A percentile compares a stretch with the other conserved stretches of the same genome.
phyloP scores from a whole-genome alignment of 805 yeast genomes.

The Kazachstania taianensis region DNA sequence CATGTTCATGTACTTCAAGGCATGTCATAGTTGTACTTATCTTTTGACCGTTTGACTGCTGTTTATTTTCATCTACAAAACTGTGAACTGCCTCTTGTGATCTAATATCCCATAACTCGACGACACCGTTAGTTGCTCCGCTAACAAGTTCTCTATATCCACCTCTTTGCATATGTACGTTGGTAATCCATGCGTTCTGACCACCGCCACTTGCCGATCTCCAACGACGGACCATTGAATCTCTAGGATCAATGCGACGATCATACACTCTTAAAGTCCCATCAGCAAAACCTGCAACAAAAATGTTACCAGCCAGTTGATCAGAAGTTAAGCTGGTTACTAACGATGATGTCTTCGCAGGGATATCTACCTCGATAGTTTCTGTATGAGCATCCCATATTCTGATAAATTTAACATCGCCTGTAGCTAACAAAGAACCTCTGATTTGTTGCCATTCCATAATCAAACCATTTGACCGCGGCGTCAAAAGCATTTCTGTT shows the following conservation, averaged over 20 bases:
- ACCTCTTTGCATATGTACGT: conserved; percentile 92
- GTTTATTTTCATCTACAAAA: conserved; percentile 41
- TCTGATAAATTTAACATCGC: conserved; percentile 85
- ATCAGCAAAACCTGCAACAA: conserved; percentile 88
- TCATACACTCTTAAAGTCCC: conserved; percentile 86
- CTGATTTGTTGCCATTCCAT: conserved; percentile 97
- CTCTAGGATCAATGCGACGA: conserved; percentile 73
- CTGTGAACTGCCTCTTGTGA: conserved; percentile 56
- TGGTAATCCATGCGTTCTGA: conserved; percentile 50
- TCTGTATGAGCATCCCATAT: conserved; percentile 98
- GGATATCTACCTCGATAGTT: conserved; percentile 73
- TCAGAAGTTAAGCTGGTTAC: conserved; percentile 87
- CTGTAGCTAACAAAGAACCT: conserved; percentile 84
- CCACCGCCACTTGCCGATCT: conserved; percentile 35
- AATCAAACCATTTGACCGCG: conserved; percentile 71
- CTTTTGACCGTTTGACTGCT: conserved; percentile 19
- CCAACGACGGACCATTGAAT: conserved; percentile 81
- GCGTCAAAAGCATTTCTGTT: conserved; percentile 71
- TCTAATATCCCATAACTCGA: conserved; percentile 88
- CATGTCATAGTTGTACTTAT: conserved; percentile 40
- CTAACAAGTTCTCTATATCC: conserved; percentile 84
- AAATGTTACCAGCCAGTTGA: conserved; percentile 85
- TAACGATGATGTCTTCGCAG: conserved; percentile 83
- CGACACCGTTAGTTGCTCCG: conserved; percentile 72
- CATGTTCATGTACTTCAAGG: conserved; percentile 87